Evolutionary conservation across 306 rosid species (phyloP).

Genomic region (Cucumis hystrix): DNA sequence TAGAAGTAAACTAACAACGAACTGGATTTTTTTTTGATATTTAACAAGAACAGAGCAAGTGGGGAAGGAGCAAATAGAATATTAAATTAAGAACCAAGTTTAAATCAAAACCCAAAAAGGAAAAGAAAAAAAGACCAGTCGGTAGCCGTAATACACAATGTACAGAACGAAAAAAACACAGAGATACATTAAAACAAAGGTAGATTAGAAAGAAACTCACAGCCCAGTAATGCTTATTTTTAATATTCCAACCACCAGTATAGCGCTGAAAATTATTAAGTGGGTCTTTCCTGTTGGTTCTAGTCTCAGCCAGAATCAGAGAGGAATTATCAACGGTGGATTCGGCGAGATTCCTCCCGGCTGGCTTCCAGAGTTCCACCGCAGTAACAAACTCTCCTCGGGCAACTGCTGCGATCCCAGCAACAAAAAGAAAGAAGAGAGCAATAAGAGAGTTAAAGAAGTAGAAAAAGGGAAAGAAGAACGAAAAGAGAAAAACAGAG

Average conservation of each 20-base stretch:
- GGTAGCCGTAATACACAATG: neutral
- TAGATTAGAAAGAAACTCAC: slow-evolving; percentile 22
- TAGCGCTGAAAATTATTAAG: slow-evolving; percentile 32
- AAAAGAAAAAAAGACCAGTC: neutral
- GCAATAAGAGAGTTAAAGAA: neutral
- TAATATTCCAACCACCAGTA: slow-evolving; percentile 63
- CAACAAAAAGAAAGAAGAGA: neutral
- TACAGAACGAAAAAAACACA: neutral
- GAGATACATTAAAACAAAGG: neutral
- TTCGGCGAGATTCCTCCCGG: slow-evolving; percentile 2
- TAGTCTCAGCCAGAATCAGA: slow-evolving; percentile 40
- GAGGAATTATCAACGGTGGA: slow-evolving; percentile 11
- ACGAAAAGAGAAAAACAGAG: neutral
- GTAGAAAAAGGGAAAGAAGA: neutral
- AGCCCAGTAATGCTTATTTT: slow-evolving; percentile 46
- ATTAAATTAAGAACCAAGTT: neutral
- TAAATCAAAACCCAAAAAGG: neutral
- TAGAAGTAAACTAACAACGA: neutral
- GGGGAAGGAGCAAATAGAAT: neutral
- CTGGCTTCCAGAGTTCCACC: neutral
- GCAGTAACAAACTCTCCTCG: neutral
- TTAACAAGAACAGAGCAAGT: neutral
- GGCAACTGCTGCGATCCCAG: neutral
- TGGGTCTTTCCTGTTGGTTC: slow-evolving; percentile 59
- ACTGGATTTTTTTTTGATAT: neutral